Evolutionary conservation across 1,284 basidiomycete species (phyloP), one percentile per base, ranked within the genome.

Genomic region (Neolentinus lepideus): DNA sequence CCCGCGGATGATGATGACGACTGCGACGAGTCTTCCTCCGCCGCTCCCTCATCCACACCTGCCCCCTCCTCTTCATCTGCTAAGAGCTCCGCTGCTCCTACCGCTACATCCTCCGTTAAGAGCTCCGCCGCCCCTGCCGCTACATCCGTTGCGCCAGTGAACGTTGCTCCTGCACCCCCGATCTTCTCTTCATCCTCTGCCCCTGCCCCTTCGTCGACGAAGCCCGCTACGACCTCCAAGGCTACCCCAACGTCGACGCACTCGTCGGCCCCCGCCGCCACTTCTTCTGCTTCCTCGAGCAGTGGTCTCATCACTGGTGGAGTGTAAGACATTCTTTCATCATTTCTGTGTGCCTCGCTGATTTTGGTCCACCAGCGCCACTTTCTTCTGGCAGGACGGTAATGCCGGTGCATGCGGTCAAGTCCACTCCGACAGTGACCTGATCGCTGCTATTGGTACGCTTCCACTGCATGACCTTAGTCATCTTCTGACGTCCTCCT

Each of bases 311-410:
- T 68, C 61, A 59, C 59, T 1, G 76, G 70, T 55, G 82, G 83
- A 71, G 59, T 74, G 84, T 83, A 71, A 58, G 79, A 70, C 1
- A 31, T 4, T 47, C 2, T 48, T 10, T 11, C 1, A 25, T 54
- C 24, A 48, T 33, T 43, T 19, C 33, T 21, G 21, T 9, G 12
- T 50, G 19, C 25, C 12, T 54, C 24, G 29, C 26, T 55, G 27
- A 57, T 54, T 27, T 29, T 36, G 47, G 52, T 35, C 10, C 38
- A 9, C 12, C 51, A 65, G 63, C 51, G 67, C 59, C 53, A 67
- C 64, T 54, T 65, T 62, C 61, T 63, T 61, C 50, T 33, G 12
- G 19, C 60, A 60, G 58, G 35, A 59, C 47, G 73, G 72, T 16
- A 33, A 31, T 65, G 57, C 57, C 16, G 72, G 71, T 56, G 72